phyloP scores from a whole-genome alignment of 768 basidiomycete species.

The Lanmaoa pseudosensibilis region DNA sequence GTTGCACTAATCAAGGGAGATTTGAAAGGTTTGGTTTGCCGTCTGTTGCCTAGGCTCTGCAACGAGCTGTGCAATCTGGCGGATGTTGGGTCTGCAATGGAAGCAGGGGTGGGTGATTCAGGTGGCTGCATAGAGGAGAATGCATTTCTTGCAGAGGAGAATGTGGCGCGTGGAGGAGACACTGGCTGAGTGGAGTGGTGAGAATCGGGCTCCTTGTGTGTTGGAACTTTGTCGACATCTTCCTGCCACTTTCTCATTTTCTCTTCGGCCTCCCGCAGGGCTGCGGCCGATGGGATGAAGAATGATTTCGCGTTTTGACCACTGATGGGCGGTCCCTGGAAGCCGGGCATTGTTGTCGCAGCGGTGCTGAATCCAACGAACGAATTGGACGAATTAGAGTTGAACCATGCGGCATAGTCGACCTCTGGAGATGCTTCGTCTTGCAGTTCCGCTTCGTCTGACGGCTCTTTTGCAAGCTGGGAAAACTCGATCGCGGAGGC shows the following conservation, averaged over 20 bases:
- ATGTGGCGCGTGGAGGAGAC: slow-evolving; percentile 31
- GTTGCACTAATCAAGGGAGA: slow-evolving; percentile 40
- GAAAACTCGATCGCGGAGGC: slow-evolving; percentile 12
- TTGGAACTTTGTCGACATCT: slow-evolving; percentile 30
- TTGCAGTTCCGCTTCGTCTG: slow-evolving; percentile 31
- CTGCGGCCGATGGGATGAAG: slow-evolving; percentile 53
- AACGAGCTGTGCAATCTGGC: slow-evolving; percentile 11
- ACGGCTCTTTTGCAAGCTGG: neutral
- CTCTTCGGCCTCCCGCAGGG: slow-evolving; percentile 55
- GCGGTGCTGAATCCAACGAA: slow-evolving; percentile 42
- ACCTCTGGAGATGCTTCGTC: slow-evolving; percentile 41
- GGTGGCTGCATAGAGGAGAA: slow-evolving; percentile 31
- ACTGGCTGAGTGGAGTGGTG: neutral
- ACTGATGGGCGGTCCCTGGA: slow-evolving; percentile 18
- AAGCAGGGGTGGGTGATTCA: slow-evolving; percentile 41
- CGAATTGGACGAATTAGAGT: slow-evolving; percentile 31
- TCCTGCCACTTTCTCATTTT: slow-evolving; percentile 51
- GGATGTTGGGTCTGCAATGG: slow-evolving; percentile 13
- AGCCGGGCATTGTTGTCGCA: slow-evolving; percentile 19
- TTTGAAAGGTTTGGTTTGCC: slow-evolving; percentile 42
- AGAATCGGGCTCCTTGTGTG: slow-evolving; percentile 20
- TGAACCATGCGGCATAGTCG: slow-evolving; percentile 54
- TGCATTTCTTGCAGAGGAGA: slow-evolving; percentile 41
- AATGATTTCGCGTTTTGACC: slow-evolving; percentile 26
- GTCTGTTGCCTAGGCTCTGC: slow-evolving; percentile 12